A percentile compares a stretch with the other conserved stretches of the same genome.
phyloP scores from a whole-genome alignment of 2,329 filamentous ascomycete genomes.

The Lasiodiplodia citricola region DNA sequence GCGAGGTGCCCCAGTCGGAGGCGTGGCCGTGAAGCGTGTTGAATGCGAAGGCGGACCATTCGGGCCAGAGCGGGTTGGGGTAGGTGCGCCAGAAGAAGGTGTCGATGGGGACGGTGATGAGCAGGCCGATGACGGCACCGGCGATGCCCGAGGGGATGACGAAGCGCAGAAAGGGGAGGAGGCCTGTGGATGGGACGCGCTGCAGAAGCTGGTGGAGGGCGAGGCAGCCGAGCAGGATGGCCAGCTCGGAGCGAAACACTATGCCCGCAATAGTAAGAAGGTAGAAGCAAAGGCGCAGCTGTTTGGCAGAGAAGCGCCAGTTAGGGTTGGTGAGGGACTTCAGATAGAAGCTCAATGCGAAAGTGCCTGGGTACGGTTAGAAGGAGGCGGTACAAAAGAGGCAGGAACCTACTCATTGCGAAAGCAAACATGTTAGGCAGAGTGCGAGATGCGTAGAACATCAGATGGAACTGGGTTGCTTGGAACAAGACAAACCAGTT shows the following conservation, averaged over 20 bases:
- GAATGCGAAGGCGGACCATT: slow-evolving; percentile 86
- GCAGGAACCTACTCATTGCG: slow-evolving; percentile 68
- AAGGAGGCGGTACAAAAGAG: background rate
- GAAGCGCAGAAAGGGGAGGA: slow-evolving; percentile 8
- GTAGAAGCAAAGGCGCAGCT: slow-evolving; percentile 69
- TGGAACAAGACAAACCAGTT: slow-evolving; percentile 83
- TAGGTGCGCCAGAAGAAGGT: slow-evolving; percentile 89
- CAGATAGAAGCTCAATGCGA: slow-evolving; percentile 63
- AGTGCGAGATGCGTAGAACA: slow-evolving; percentile 90
- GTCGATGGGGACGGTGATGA: slow-evolving; percentile 76
- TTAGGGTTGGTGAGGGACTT: slow-evolving; percentile 40
- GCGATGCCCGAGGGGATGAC: slow-evolving; percentile 70
- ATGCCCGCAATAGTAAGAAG: slow-evolving; percentile 80
- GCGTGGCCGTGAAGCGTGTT: slow-evolving; percentile 86
- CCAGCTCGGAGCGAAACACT: slow-evolving; percentile 88
- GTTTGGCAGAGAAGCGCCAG: slow-evolving; percentile 43
- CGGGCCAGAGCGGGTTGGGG: slow-evolving; percentile 73
- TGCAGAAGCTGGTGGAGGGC: slow-evolving; percentile 68
- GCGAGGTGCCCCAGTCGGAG: slow-evolving; percentile 84
- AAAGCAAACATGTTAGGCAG: slow-evolving; percentile 98
- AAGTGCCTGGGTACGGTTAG: slow-evolving; percentile 59
- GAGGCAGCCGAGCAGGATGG: slow-evolving; percentile 75
- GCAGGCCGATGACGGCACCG: slow-evolving; percentile 70
- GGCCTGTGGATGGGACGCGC: slow-evolving; percentile 59
- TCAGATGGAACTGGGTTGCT: slow-evolving; percentile 85